phyloP scores from a whole-genome alignment of 2,329 filamentous ascomycete genomes.

The Colletotrichum costaricense region DNA sequence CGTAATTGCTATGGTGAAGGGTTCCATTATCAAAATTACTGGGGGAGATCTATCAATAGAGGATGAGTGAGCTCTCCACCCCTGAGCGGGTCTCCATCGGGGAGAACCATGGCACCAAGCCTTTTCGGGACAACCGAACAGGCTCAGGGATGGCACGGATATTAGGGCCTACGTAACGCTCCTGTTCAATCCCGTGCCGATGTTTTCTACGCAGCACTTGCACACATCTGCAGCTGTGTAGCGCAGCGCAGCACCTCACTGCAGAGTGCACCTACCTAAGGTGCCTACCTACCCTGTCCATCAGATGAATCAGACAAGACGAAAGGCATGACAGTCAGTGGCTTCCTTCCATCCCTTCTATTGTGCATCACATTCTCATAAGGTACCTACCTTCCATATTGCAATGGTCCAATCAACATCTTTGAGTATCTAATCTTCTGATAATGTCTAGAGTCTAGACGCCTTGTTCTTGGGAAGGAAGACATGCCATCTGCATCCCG shows the following conservation, averaged over 20 bases:
- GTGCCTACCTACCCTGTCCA: background rate
- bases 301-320: background rate
- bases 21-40: slow-evolving; percentile 11
- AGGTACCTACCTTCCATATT: background rate
- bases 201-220: background rate
- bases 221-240: background rate
- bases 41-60: slow-evolving; percentile 23
- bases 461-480: background rate
- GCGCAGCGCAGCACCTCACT: no score
- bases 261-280: background rate
- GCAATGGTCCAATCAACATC: background rate
- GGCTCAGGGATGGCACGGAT: slow-evolving; percentile 28
- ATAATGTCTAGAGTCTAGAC: background rate
- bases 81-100: background rate
- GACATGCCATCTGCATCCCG: background rate
- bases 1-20: slow-evolving; percentile 15
- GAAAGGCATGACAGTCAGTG: background rate
- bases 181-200: background rate
- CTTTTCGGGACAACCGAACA: slow-evolving; percentile 10
- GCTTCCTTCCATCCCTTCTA: background rate
- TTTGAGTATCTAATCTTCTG: background rate
- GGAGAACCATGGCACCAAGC: slow-evolving; percentile 1
- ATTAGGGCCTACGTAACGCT: slow-evolving; percentile 32
- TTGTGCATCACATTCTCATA: background rate
- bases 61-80: slow-evolving; percentile 3